Conservation (phyloP, 768 basidiomycete genomes). For the Tulasnella sp. region DNA sequence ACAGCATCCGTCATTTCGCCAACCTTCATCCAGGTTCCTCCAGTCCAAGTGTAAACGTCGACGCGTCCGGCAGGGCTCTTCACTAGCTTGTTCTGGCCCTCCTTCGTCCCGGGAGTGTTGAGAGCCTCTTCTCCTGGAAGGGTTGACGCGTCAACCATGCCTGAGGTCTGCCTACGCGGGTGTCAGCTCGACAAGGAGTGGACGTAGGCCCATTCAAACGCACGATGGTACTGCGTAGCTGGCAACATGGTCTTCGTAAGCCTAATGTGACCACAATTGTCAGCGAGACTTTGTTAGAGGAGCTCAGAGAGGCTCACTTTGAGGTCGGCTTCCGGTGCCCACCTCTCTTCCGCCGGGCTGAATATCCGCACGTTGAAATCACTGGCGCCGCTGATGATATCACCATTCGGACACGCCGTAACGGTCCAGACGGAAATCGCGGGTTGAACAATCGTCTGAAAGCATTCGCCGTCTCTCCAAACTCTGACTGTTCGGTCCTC, state of each 20-base stretch:
- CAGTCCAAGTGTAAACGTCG: conserved; percentile 49
- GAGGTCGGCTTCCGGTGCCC: conserved; percentile 51
- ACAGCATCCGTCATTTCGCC: conserved; percentile 95
- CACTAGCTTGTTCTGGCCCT: conserved; percentile 90
- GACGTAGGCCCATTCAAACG: conserved; percentile 11
- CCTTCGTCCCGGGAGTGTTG: conserved; percentile 73
- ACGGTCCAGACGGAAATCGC: conserved; percentile 97
- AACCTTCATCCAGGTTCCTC: conserved; percentile 72
- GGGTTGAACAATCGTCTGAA: conserved; percentile 83
- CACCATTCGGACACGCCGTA: conserved; percentile 74
- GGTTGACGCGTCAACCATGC: conserved; percentile 87
- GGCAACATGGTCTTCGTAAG: conserved; percentile 61
- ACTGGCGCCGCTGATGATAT: conserved; percentile 85
- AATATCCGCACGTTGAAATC: conserved; percentile 83
- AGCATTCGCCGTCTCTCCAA: conserved; percentile 89
- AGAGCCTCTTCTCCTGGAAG: conserved; percentile 79
- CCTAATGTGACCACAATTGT: not conserved
- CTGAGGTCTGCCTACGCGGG: conserved; percentile 57
- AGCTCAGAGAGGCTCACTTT: conserved; percentile 29
- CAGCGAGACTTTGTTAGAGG: not conserved
- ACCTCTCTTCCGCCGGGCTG: conserved; percentile 57
- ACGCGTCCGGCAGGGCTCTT: conserved; percentile 56
- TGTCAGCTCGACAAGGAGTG: not conserved
- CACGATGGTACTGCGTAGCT: conserved; percentile 61
- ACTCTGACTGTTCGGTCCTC: conserved; percentile 89